Evolutionary conservation across 768 basidiomycete species (phyloP).

Genomic region (Serendipita vermifera): DNA sequence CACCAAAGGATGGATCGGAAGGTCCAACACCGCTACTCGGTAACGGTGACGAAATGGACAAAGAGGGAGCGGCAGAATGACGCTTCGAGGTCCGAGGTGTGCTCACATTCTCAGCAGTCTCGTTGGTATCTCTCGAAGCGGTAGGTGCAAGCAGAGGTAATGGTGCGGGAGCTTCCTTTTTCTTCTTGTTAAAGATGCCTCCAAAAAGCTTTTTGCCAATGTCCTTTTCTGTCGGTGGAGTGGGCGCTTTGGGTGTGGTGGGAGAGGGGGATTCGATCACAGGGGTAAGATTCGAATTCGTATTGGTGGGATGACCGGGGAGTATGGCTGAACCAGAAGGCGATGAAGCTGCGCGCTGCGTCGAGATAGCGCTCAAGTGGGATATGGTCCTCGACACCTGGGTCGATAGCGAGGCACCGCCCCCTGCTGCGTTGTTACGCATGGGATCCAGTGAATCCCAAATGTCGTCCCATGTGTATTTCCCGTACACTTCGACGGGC

Average conservation of each 20-base stretch:
- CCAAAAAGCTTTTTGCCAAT: conserved; percentile 46
- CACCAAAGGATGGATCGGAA: neutral
- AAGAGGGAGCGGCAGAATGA: neutral
- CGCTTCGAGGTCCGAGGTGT: conserved; percentile 2
- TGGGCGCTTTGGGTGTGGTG: conserved; percentile 17
- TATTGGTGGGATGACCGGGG: conserved; percentile 12
- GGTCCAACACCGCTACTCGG: no score
- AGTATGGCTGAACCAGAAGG: conserved; percentile 19
- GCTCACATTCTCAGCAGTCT: no score
- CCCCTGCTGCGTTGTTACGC: neutral
- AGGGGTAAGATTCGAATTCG: conserved; percentile 6
- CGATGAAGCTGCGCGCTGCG: conserved; percentile 25
- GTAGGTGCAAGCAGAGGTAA: conserved; percentile 14
- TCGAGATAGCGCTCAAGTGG: conserved; percentile 16
- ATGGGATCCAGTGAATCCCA: conserved; percentile 20
- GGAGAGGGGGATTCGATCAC: conserved; percentile 10
- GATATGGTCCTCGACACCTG: neutral
- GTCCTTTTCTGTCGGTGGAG: conserved; percentile 19
- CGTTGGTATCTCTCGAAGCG: neutral
- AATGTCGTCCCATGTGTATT: conserved; percentile 22
- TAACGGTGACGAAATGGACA: neutral
- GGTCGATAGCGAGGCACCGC: neutral
- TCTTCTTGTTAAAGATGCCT: conserved; percentile 56
- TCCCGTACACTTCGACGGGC: conserved; percentile 59
- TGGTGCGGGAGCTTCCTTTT: conserved; percentile 16